Evolutionary conservation across 192 early-diverging fungal genomes (phyloP), one percentile per base, ranked within the genome.

Genomic region (Backusella parvicylindrica): DNA sequence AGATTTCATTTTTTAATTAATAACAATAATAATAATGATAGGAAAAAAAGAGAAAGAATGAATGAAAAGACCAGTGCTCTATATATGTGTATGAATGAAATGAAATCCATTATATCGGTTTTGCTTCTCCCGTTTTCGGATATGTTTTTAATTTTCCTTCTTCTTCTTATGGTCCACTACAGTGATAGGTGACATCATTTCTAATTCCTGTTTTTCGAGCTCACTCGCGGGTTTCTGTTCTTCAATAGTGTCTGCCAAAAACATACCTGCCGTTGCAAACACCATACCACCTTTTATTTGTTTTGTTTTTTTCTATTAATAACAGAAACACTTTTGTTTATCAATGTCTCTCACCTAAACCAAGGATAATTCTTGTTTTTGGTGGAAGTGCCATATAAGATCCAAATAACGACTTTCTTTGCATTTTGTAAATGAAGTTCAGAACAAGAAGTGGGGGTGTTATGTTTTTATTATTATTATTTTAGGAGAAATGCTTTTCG

Each of bases 341-440:
- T 13, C 50, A n/a, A n/a, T n/a, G n/a, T n/a, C n/a, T 47, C n/a
- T 40, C 71, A 83, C 81, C 81, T 26, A 83, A 12, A 2, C 81
- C 81, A 23, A 83, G 50, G 13, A 31, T 53, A 11, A 79, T 63
- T 64, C 81, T 50, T 71, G 81, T 79, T 38, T 67, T 53, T 26
- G 81, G 78, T n/a, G 77, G 40, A 12, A 83, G 68, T 11, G 75
- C 37, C 33, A 77, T 79, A 50, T 83, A 83, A 3, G 81, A 83
- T 49, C 77, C 81, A 78, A 75, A 83, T 30, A 83, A 68, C 7
- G 75, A 74, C 66, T 83, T 83, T 32, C 81, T 72, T 72, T 83
- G 81, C 81, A 83, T 82, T 40, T 21, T 32, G 9, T 32, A 72
- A 28, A 31, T 30, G 60, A 21, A 30, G 15, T 16, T 2, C 23